These are phyloP conservation scores for Brassica incana DNA, from an alignment of 345 rosid species.

Conservation along the genomic window DNA sequence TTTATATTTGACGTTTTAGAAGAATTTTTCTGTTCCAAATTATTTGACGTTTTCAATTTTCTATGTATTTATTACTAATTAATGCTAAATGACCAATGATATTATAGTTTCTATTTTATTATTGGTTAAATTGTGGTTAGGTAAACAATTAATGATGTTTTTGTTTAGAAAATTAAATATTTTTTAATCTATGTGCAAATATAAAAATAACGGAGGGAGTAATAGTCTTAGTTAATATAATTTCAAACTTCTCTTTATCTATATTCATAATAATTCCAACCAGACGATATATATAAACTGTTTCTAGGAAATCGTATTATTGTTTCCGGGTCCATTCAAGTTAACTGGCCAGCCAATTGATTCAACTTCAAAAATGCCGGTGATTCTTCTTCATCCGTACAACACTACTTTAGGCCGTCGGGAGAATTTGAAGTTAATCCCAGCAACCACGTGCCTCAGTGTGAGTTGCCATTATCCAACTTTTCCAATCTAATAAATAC, in stretches of 20 bases:
- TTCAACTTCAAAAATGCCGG: not conserved
- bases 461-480: not conserved
- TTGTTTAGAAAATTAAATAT: too few relatives aligned
- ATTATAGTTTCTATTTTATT: too few relatives aligned
- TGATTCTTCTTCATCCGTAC: not conserved
- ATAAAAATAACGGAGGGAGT: too few relatives aligned
- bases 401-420: not conserved
- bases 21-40: too few relatives aligned
- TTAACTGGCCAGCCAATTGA: not conserved
- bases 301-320: not conserved
- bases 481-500: not conserved
- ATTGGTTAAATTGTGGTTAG: too few relatives aligned
- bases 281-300: not conserved
- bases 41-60: too few relatives aligned
- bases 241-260: not conserved
- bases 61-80: too few relatives aligned
- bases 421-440: not conserved
- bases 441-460: not conserved
- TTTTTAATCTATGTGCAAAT: too few relatives aligned
- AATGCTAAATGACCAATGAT: too few relatives aligned
- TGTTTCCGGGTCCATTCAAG: slow-evolving; percentile 7
- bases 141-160: too few relatives aligned
- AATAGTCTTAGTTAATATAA: not conserved
- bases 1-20: too few relatives aligned
- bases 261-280: not conserved